Base-by-base conservation (phyloP, 164 flowering plant species). In the Macadamia tetraphylla region DNA sequence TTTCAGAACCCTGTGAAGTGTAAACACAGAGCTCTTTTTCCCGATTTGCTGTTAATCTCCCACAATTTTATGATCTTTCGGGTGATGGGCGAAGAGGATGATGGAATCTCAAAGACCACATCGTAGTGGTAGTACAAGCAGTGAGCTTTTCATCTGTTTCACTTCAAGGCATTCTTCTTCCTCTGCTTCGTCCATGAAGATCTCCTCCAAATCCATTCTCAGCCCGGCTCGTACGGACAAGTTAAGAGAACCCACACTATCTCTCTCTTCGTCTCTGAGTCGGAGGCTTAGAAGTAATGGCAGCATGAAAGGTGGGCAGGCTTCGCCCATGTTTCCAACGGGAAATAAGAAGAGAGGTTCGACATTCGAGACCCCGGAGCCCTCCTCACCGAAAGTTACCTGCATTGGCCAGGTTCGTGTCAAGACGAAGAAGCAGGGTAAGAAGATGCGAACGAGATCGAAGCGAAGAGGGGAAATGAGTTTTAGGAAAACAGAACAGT, bases 341-440 rank as follows among this genome's bases (percentile, higher is more conserved):
- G 78, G 76, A 1, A 71, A 70, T 11, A 80, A 76, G 81, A 84
- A 80, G 55, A 72, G 81, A 35, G 79, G 84, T 18, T 64, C 76
- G 12, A 79, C 75, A 29, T 88, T 86, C 35, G 98, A 92, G 6
- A 88, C 83, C 55, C 83, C 88, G 0, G 98, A 93, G 69, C 98
- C 98, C 0, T 82, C 90, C 11, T 93, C 98, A 3, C 98, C 97
- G 0, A 93, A 90, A 30, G 98, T 93, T 1, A 93, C 98, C 29
- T 93, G 98, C 71, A 93, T 93, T 58, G 97, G 97, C 1, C 98
- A 91, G 65, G 97, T 93, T 1, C 74, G 97, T 29, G 94, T 91
- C 2, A 93, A 92, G 79, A 83, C 95, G 29, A 92, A 87, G 92
- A 89, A 90, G 60, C 88, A 85, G 57, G 83, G 79, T 58, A 85